These are phyloP conservation scores for Solanum phureja DNA, from an alignment of 257 asterid genomes.

Conservation along the genomic window DNA sequence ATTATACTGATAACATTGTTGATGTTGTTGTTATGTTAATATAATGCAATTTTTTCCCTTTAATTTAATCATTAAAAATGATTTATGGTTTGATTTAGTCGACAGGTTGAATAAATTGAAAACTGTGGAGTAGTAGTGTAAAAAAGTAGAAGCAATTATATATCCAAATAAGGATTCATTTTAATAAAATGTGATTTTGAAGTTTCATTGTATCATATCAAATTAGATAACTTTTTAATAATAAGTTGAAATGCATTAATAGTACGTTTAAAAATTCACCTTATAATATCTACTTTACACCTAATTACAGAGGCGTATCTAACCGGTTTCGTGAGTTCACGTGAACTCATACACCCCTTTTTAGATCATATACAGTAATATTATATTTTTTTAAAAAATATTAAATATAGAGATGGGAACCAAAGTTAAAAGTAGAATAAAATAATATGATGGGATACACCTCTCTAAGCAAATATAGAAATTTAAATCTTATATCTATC, in stretches of 20 bases:
- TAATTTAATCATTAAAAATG: too few relatives aligned
- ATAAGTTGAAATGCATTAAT: neutral
- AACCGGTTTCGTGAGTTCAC: too few relatives aligned
- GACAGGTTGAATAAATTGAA: neutral
- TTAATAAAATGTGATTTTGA: neutral
- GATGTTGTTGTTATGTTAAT: too few relatives aligned
- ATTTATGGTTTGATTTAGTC: neutral
- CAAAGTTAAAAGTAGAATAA: too few relatives aligned
- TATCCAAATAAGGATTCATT: neutral
- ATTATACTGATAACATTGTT: neutral
- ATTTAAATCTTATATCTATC: too few relatives aligned
- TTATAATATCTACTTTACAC: neutral
- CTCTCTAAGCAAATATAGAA: too few relatives aligned
- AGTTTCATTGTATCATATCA: neutral
- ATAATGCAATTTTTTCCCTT: neutral
- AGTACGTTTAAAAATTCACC: neutral
- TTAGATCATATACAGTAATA: too few relatives aligned
- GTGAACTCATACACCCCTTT: too few relatives aligned
- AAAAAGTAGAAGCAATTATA: neutral
- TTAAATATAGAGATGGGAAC: too few relatives aligned
- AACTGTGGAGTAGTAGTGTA: too few relatives aligned
- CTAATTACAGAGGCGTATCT: neutral
- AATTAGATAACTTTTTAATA: neutral
- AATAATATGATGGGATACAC: too few relatives aligned
- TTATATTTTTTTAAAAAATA: too few relatives aligned